Base-by-base conservation (phyloP, 192 early-diverging fungal genomes). In the Entomortierella lignicola region DNA sequence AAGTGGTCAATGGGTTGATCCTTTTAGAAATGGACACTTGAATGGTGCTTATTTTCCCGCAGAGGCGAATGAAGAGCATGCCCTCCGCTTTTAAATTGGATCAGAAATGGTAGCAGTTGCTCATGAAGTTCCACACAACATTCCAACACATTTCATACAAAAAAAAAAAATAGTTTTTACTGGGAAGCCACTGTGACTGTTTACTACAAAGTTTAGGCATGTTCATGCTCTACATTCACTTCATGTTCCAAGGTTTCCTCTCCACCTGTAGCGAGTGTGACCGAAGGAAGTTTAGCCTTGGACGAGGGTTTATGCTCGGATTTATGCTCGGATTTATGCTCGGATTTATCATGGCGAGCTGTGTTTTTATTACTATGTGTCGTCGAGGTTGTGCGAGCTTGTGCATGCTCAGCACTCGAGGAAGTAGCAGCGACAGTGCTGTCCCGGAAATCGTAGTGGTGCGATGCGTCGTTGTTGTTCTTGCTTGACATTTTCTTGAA, bases 231-330 rank as follows among this genome's bases (percentile, higher is more conserved):
- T 2, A 53, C 50, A 20, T 79, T 56, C 17, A 79, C 56, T 29
- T 60, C 60, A 37, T 79, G 75, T 44, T 79, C 75, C n/a, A 79
- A 55, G 25, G 37, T 70, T 31, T 58, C 67, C 21, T 79, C 75
- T 23, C 25, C 18, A 0, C 75, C 75, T 4, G 75, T 79, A 2
- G 75, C 75, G 0, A 79, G 68, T 1, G 8, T 26, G 7, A 69
- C 74, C 1, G 72, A 32, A 1, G 70, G 60, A 37, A 43, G 70
- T 23, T 56, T 17, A 37, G 41, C 3, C 2, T 66, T 50, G 11
- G 47, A 50, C 11, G 25, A 30, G 8, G 43, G 53, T 18, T 17
- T 2, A 37, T 50, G 53, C 10, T 52, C 48, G 5, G 61, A 1
- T 25, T 30, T 32, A 21, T 50, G 53, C 10, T 52, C 48, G 5